Evolutionary conservation across 2,329 filamentous ascomycete genomes (phyloP), one percentile per base, ranked within the genome.

Genomic region (Coniochaeta sp.): DNA sequence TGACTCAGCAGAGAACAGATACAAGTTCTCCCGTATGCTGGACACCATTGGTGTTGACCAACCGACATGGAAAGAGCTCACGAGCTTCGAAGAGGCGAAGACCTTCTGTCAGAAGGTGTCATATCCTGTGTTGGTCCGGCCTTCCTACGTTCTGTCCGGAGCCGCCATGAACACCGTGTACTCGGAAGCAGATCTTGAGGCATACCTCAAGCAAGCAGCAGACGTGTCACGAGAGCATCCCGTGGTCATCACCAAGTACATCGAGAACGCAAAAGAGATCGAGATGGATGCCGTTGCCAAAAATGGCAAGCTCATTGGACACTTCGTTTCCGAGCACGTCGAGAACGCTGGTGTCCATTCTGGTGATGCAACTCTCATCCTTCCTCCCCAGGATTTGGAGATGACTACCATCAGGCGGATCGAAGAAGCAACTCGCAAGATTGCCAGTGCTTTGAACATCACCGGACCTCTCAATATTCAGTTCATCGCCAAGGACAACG

Each of bases 161-260:
- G 95, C 95, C 55, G 95, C 95, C 19, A 99, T 99, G 95, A 99
- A 98, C 81, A 98, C 95, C 0, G 95, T 98, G 38, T 98, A 98
- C 79, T 97, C 93, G 0, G 88, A 96, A 78, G 89, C 93, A 71
- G 95, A 98, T 72, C 80, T 99, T 61, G 90, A 91, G 68, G 88
- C 82, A 69, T 98, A 96, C 75, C 81, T 99, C 52, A 85, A 90
- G 65, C 93, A 98, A 76, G 95, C 95, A 59, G 90, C 85, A 7
- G 93, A 96, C 65, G 95, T 99, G 55, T 98, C 95, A 6, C 87
- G 90, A 63, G 93, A 98, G 63, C 91, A 98, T 73, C 95, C 95
- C 0, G 95, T 99, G 12, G 95, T 99, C 63, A 98, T 99, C 70
- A 98, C 93, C 62, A 99, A 99, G 79, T 99, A 98, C 77, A 98